These are phyloP conservation scores for Hypomontagnella monticulosa DNA, from an alignment of 495 filamentous ascomycete species.

Conservation along the genomic window DNA sequence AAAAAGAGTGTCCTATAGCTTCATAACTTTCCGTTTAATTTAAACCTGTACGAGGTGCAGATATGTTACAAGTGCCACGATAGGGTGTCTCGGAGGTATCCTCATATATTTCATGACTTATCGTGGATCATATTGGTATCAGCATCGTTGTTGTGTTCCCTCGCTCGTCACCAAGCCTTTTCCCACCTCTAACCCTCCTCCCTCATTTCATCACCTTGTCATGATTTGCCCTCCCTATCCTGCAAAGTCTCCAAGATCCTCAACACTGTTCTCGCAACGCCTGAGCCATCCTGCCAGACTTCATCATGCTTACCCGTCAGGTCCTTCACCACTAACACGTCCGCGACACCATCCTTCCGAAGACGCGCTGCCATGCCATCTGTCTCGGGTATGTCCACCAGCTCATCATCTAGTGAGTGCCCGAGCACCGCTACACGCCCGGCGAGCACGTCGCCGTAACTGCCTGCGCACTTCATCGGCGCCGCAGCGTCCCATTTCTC, in stretches of 20 bases:
- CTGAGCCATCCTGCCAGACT: conserved; percentile 37
- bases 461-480: conserved; percentile 43
- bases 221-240: not conserved
- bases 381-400: conserved; percentile 66
- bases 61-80: too few relatives aligned
- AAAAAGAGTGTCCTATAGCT: too few relatives aligned
- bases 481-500: conserved; percentile 43
- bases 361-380: conserved; percentile 56
- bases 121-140: too few relatives aligned
- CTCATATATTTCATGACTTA: too few relatives aligned
- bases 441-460: conserved; percentile 52
- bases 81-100: too few relatives aligned
- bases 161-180: too few relatives aligned
- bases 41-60: too few relatives aligned
- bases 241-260: conserved; percentile 21
- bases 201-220: too few relatives aligned
- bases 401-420: conserved; percentile 67
- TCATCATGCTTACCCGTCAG: conserved; percentile 73
- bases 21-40: too few relatives aligned
- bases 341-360: conserved; percentile 42
- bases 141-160: too few relatives aligned
- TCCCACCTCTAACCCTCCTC: too few relatives aligned
- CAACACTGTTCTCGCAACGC: conserved; percentile 36
- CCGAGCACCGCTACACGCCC: conserved; percentile 63
- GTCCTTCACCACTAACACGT: conserved; percentile 51